Percentiles rank a stretch among this genome's conserved stretches.
These are phyloP conservation scores for Epichloe gansuensis DNA, from an alignment of 2,329 filamentous ascomycete genomes.

Conservation along the genomic window DNA sequence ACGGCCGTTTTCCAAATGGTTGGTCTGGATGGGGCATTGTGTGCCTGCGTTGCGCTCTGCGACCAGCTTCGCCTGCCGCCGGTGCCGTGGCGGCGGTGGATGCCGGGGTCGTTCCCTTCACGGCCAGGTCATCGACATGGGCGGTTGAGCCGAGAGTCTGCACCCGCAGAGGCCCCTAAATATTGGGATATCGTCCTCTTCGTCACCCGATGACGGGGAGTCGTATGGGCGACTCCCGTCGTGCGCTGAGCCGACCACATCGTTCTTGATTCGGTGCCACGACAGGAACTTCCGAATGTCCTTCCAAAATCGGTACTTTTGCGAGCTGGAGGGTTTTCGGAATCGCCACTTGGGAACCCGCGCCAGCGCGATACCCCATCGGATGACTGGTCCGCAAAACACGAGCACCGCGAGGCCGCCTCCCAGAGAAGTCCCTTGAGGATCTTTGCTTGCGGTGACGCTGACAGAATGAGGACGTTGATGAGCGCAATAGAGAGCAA, in stretches of 20 bases:
- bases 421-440: slow-evolving; percentile 76
- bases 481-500: slow-evolving; percentile 73
- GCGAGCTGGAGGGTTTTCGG: slow-evolving; percentile 37
- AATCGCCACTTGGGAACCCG: slow-evolving; percentile 89
- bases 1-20: slow-evolving; percentile 26
- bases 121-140: slow-evolving; percentile 1
- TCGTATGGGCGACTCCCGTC: slow-evolving; percentile 21
- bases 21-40: slow-evolving; percentile 36
- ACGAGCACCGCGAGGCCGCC: slow-evolving; percentile 69
- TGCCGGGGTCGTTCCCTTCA: background rate
- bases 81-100: background rate
- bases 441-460: slow-evolving; percentile 73
- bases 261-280: slow-evolving; percentile 34
- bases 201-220: slow-evolving; percentile 20
- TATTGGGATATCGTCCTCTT: slow-evolving; percentile 12
- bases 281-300: slow-evolving; percentile 29
- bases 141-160: slow-evolving; percentile 17
- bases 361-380: slow-evolving; percentile 75
- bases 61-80: background rate
- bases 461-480: slow-evolving; percentile 65
- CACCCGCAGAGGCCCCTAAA: slow-evolving; percentile 15
- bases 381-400: slow-evolving; percentile 59
- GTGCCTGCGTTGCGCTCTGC: slow-evolving; percentile 31
- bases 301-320: slow-evolving; percentile 25
- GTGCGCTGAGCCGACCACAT: slow-evolving; percentile 19